Evolutionary conservation across 345 rosid genomes (phyloP).

Genomic region (Microthlaspi erraticum): DNA sequence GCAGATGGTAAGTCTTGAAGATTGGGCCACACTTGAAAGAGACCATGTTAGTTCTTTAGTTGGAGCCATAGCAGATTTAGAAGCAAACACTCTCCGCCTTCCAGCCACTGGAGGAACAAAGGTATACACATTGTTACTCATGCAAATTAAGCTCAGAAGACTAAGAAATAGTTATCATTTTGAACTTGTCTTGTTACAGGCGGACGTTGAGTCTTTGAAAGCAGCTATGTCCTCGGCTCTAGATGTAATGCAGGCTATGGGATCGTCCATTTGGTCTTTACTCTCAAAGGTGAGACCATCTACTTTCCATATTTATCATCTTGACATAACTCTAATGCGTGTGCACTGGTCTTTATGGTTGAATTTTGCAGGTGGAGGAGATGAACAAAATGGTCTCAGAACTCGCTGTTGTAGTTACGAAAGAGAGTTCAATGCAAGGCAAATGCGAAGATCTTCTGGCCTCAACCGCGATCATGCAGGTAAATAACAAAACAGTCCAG

Average conservation of each 20-base stretch:
- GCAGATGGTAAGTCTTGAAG: conserved; percentile 80
- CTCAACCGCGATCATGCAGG: conserved; percentile 78
- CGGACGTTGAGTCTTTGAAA: conserved; percentile 74
- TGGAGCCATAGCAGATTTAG: conserved; percentile 83
- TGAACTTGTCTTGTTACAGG: conserved; percentile 55
- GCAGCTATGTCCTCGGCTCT: conserved; percentile 86
- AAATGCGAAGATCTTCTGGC: conserved; percentile 77
- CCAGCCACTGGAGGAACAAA: conserved; percentile 90
- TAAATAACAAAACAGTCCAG: conserved; percentile 39
- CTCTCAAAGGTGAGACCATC: conserved; percentile 68
- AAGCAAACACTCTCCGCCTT: conserved; percentile 89
- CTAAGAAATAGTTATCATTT: conserved; percentile 15
- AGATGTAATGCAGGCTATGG: conserved; percentile 90
- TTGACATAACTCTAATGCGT: conserved; percentile 2
- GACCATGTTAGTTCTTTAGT: conserved; percentile 77
- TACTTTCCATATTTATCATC: not conserved
- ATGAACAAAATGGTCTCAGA: conserved; percentile 69
- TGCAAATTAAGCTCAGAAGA: conserved; percentile 2
- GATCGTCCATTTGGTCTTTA: conserved; percentile 72
- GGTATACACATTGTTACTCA: conserved; percentile 48
- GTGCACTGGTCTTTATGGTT: conserved; percentile 11
- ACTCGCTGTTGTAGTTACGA: conserved; percentile 63
- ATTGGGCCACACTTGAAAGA: conserved; percentile 85
- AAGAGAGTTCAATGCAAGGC: conserved; percentile 70
- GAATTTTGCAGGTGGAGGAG: conserved; percentile 64